phyloP scores from a whole-genome alignment of 2,329 filamentous ascomycete species.

The Chrysoporthe austroafricana region DNA sequence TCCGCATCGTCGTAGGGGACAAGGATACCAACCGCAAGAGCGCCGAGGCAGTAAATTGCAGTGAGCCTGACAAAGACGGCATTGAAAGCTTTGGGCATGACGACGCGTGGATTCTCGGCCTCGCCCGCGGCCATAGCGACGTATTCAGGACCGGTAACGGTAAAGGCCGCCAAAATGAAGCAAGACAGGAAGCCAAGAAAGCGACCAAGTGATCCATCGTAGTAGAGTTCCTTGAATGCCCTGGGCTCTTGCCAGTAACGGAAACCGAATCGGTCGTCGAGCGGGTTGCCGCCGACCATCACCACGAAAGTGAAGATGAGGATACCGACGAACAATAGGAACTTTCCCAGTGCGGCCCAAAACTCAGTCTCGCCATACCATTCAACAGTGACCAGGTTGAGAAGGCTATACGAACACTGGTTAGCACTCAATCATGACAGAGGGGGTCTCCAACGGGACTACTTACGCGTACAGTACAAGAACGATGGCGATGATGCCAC shows the following conservation, averaged over 20 bases:
- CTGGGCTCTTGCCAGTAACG: conserved; percentile 69
- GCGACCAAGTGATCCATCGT: conserved; percentile 66
- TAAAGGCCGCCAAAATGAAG: conserved; percentile 71
- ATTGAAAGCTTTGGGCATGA: conserved; percentile 72
- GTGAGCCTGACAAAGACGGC: conserved; percentile 75
- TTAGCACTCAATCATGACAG: neutral
- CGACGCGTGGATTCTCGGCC: conserved; percentile 65
- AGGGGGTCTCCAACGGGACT: neutral
- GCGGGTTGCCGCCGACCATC: conserved; percentile 82
- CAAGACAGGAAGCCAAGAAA: conserved; percentile 79
- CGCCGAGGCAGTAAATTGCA: conserved; percentile 71
- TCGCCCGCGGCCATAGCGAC: conserved; percentile 61
- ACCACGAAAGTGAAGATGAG: conserved; percentile 79
- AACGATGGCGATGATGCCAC: neutral
- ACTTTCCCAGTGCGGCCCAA: conserved; percentile 71
- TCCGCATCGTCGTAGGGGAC: conserved; percentile 62
- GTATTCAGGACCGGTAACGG: conserved; percentile 70
- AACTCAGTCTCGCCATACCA: conserved; percentile 66
- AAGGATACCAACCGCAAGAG: conserved; percentile 62
- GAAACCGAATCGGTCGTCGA: conserved; percentile 73
- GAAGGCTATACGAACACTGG: conserved; percentile 33
- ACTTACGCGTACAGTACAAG: neutral
- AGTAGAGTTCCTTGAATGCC: conserved; percentile 69
- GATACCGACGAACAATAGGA: conserved; percentile 72
- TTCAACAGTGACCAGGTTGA: conserved; percentile 75